Evolutionary conservation across 2,329 filamentous ascomycete genomes (phyloP).

Genomic region (Zymoseptoria tritici): DNA sequence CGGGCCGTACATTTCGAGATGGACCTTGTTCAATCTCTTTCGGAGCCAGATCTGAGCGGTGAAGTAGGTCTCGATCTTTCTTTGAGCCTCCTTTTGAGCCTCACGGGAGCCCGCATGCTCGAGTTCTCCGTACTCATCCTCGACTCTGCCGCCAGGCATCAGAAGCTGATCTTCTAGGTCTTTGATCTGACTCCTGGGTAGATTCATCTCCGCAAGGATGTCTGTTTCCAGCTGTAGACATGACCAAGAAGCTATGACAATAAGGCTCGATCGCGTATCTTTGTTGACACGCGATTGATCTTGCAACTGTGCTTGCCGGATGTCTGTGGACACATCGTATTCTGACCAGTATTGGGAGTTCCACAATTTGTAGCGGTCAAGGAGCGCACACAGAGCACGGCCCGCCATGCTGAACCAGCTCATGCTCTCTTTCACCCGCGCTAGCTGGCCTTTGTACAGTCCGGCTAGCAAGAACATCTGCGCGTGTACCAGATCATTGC

Average conservation of each 20-base stretch:
- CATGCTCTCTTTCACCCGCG: slow-evolving; percentile 78
- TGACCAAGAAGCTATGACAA: slow-evolving; percentile 75
- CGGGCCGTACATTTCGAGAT: slow-evolving; percentile 47
- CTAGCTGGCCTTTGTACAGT: slow-evolving; percentile 82
- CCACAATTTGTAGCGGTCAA: slow-evolving; percentile 58
- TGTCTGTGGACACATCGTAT: slow-evolving; percentile 26
- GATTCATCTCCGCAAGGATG: slow-evolving; percentile 73
- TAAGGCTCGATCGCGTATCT: slow-evolving; percentile 33
- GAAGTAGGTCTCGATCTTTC: slow-evolving; percentile 34
- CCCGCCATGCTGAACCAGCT: slow-evolving; percentile 58
- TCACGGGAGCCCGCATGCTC: too few relatives aligned
- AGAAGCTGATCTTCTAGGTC: slow-evolving; percentile 55
- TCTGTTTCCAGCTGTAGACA: slow-evolving; percentile 92
- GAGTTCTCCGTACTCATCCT: slow-evolving; percentile 19
- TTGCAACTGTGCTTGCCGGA: slow-evolving; percentile 9
- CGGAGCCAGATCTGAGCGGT: slow-evolving; percentile 55
- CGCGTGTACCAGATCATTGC: slow-evolving; percentile 72
- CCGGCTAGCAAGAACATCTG: slow-evolving; percentile 79
- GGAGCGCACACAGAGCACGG: slow-evolving; percentile 59
- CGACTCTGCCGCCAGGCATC: slow-evolving; percentile 52
- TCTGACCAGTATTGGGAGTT: slow-evolving; percentile 27
- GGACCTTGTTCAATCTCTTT: slow-evolving; percentile 49
- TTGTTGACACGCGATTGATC: slow-evolving; percentile 23
- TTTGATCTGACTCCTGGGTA: slow-evolving; percentile 55
- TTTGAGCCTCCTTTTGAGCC: too few relatives aligned